Conservation (phyloP, 2,329 filamentous ascomycete genomes). For the Paecilomyces formosus region DNA sequence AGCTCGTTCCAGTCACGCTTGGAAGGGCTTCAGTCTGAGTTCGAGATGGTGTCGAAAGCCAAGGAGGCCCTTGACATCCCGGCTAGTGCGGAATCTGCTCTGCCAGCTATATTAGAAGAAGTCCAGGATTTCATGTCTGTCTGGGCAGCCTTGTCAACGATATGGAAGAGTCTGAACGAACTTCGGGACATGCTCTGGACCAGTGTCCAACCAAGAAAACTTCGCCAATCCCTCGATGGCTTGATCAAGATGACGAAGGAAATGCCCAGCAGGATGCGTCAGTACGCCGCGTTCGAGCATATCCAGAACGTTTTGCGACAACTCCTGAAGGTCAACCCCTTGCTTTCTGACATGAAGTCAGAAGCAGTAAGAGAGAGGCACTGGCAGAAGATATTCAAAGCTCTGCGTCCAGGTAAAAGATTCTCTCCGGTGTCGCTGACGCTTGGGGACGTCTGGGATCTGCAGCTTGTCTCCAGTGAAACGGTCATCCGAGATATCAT, state of each 20-base stretch:
- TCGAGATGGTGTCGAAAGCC: conserved; percentile 88
- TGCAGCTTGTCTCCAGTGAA: conserved; percentile 84
- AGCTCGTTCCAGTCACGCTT: conserved; percentile 77
- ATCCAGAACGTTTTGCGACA: conserved; percentile 86
- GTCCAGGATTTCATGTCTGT: conserved; percentile 98
- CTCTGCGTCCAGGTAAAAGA: conserved; percentile 81
- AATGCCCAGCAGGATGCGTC: conserved; percentile 97
- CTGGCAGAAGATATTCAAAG: conserved; percentile 97
- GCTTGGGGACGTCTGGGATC: conserved; percentile 96
- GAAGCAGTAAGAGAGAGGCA: conserved; percentile 94
- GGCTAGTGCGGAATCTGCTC: conserved; percentile 67
- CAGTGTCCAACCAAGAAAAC: conserved; percentile 88
- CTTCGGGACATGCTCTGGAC: conserved; percentile 90
- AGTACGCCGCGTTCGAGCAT: conserved; percentile 99
- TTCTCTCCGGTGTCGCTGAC: conserved; percentile 94
- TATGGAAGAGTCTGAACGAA: conserved; percentile 94
- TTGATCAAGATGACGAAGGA: conserved; percentile 98
- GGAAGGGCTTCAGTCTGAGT: conserved; percentile 76
- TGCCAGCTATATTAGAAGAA: conserved; percentile 83
- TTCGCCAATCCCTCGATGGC: conserved; percentile 79
- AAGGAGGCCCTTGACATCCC: conserved; percentile 94
- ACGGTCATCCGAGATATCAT: conserved; percentile 87
- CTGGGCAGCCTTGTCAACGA: conserved; percentile 89
- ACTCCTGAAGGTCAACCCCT: conserved; percentile 80
- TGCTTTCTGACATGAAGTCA: conserved; percentile 86